Evolutionary conservation across 164 flowering plant genomes (phyloP), one percentile per base, ranked within the genome.

Genomic region (Magnolia changhungtana): DNA sequence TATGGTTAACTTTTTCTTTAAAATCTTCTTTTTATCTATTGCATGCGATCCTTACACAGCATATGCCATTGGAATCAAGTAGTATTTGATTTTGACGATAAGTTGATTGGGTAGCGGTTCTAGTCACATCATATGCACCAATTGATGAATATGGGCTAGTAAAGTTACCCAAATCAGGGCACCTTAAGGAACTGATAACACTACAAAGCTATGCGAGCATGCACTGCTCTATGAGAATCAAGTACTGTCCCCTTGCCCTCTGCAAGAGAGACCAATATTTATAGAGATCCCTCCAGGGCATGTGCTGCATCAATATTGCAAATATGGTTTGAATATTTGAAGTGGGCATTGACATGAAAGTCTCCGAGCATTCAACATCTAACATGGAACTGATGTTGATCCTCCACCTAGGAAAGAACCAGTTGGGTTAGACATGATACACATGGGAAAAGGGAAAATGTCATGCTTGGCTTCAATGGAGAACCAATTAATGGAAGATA

Each of bases 161-260:
- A 16, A 90, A 98, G 87, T 86, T 85, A 81, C 98, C 99, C 71
- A 94, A 94, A 79, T 96, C 98, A 98, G 97, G 96, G 37, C 99
- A 96, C 82, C 94, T 96, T 50, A 94, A 85, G 83, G 92, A 94
- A 58, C 92, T 96, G 1, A 24, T 24, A 24, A 24, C 27, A 1
- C 98, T 71, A 89, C 94, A 77, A 93, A 88, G 84, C 82, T 86
- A 75, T 89, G 92, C 80, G 93, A 93, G 83, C 90, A 85, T 63
- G 84, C 84, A 67, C 61, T 96, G 78, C 88, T 96, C 71, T 83
- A 85, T 67, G 89, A 68, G 87, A 85, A 67, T 85, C 87, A 51
- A 83, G 69, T 74, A 21, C 21, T 88, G 55, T 83, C 93, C 69
- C 83, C 93, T 10, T 98, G 99, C 82, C 91, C 90, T 80, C 81